Evolutionary conservation across 140 eudicot genomes (phyloP), one percentile per base, ranked within the genome.

Genomic region (Ambrosia hybrid): DNA sequence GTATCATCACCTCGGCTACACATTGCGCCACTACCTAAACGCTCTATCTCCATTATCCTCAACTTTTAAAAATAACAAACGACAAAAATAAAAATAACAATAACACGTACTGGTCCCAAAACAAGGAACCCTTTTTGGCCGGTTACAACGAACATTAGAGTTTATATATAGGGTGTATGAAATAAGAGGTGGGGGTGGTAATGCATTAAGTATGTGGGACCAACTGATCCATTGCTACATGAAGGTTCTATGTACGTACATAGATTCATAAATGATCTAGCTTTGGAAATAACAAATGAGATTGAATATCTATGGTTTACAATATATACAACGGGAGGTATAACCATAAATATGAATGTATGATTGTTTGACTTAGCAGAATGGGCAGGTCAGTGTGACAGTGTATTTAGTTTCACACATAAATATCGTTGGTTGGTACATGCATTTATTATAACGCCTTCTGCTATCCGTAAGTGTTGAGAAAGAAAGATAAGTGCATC

Each of bases 41-140:
- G 78, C 71, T 86, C 87, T 63, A 88, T 88, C 74, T 88, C 96
- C 96, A 85, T 85, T 1, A 30, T 37, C 17, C 9, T 62, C 13
- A 11, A 0, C 1, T 13, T 39, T 33, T 48, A 13, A 14, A 60
- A 61, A 46, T 46, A 52, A 21, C 9, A 48, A 8, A n/a, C 52
- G 41, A 51, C 4, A 67, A 5, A 7, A 4, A 21, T 10, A 7
- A 17, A 1, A 3, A 67, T 10, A 16, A 21, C 14, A 45, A 4
- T 66, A 43, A 10, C n/a, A 14, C 7, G n/a, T 0, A 49, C 12
- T 21, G 30, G 30, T 21, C 30, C 30, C 30, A 5, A 41, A 41
- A 41, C 46, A 41, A 41, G 0, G 1, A 39, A 39, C 45, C 0
- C 5, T 7, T 7, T 39, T 39, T 39, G 5, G 46, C 46, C 9